Evolutionary conservation across 2,329 filamentous ascomycete genomes (phyloP).

Genomic region (Aureobasidium uvarum): DNA sequence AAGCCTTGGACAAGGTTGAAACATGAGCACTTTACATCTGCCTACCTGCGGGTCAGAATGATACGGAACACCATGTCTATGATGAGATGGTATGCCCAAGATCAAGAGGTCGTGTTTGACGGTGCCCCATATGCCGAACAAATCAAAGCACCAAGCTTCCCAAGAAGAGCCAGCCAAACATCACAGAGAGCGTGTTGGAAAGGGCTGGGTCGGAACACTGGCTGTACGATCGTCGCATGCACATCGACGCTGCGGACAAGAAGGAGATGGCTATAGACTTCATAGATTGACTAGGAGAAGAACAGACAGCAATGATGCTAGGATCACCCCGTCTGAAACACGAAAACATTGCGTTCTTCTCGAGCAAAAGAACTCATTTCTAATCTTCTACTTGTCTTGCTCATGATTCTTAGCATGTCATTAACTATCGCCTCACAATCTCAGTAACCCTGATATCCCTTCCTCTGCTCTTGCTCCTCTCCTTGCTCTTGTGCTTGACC

Average conservation of each 20-base stretch:
- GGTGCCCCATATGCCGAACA: background rate
- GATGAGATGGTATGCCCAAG: background rate
- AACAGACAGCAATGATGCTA: background rate
- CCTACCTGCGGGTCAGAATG: background rate
- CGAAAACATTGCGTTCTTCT: background rate
- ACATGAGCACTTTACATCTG: conserved; percentile 31
- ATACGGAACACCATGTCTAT: background rate
- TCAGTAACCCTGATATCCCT: conserved; percentile 18
- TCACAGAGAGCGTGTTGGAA: background rate
- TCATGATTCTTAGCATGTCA: background rate
- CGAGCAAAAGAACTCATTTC: background rate
- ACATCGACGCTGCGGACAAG: background rate
- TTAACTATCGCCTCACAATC: conserved; percentile 4
- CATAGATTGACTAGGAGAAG: background rate
- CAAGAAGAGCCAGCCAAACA: background rate
- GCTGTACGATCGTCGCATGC: background rate
- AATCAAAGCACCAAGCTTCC: background rate
- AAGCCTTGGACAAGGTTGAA: conserved; percentile 74
- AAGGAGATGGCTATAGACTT: background rate
- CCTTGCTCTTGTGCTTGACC: conserved; percentile 11
- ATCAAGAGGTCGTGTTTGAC: background rate
- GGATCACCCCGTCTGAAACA: background rate
- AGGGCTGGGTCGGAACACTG: background rate
- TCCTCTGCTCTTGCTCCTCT: conserved; percentile 16
- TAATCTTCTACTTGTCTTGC: background rate